Percentiles rank a stretch among this genome's conserved stretches.
These are phyloP conservation scores for Serendipita vermifera DNA, from an alignment of 768 basidiomycete species.

Conservation along the genomic window DNA sequence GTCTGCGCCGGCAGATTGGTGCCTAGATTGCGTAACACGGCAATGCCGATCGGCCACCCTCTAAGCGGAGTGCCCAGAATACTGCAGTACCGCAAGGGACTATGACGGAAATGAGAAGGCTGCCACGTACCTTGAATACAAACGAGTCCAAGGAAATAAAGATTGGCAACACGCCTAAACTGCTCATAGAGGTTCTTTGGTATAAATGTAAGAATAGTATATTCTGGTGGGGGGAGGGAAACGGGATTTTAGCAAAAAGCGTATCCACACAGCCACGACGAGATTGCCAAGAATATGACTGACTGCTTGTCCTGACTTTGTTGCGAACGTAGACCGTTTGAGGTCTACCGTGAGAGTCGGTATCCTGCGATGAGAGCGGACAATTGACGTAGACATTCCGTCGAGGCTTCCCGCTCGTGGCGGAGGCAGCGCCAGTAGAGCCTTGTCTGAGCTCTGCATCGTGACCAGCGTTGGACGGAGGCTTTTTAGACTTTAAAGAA, in stretches of 20 bases:
- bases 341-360: slow-evolving; percentile 64
- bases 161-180: slow-evolving; percentile 82
- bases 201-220: slow-evolving; percentile 78
- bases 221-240: too few relatives aligned
- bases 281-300: too few relatives aligned
- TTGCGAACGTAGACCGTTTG: slow-evolving; percentile 70
- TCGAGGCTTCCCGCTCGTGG: slow-evolving; percentile 28
- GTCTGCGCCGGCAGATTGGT: too few relatives aligned
- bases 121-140: slow-evolving; percentile 53
- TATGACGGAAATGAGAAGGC: background rate
- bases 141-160: slow-evolving; percentile 81
- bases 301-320: slow-evolving; percentile 89
- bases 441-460: slow-evolving; percentile 25
- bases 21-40: too few relatives aligned
- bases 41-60: too few relatives aligned
- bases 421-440: slow-evolving; percentile 21
- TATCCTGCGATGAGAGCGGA: slow-evolving; percentile 48
- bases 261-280: background rate
- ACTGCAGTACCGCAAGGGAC: too few relatives aligned
- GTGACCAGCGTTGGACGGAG: slow-evolving; percentile 29
- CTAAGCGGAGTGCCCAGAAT: too few relatives aligned
- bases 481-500: slow-evolving; percentile 14
- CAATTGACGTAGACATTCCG: slow-evolving; percentile 75
- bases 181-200: slow-evolving; percentile 94
- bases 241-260: background rate